Evolutionary conservation across 306 rosid genomes (phyloP).

Genomic region (Argentina anserina): DNA sequence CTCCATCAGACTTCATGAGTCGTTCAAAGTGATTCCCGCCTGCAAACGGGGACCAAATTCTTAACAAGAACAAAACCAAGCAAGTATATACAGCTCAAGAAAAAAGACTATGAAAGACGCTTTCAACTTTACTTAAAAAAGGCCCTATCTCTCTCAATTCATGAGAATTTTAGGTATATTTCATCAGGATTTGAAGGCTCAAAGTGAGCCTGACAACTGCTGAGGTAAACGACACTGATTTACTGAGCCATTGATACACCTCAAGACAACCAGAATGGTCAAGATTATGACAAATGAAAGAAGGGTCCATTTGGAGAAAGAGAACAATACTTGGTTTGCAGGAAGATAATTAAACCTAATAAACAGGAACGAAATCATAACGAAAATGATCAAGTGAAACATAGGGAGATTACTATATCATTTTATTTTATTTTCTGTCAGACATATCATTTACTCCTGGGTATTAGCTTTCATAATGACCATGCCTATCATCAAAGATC

Average conservation of each 20-base stretch:
- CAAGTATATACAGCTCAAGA: slow-evolving; percentile 29
- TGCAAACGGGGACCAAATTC: slow-evolving; percentile 72
- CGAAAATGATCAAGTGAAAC: background rate
- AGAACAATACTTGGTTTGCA: background rate
- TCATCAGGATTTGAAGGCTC: slow-evolving; percentile 29
- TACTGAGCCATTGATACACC: background rate
- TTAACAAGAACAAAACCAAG: slow-evolving; percentile 40
- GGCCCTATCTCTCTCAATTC: slow-evolving; percentile 25
- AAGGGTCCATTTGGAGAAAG: background rate
- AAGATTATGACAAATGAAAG: background rate
- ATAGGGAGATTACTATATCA: background rate
- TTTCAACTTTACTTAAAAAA: slow-evolving; percentile 28
- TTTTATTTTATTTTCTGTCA: background rate
- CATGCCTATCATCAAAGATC: background rate
- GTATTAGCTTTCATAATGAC: background rate
- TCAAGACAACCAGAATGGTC: slow-evolving; percentile 20
- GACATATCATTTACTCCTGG: background rate
- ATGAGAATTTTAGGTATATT: slow-evolving; percentile 29
- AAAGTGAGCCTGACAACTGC: slow-evolving; percentile 9
- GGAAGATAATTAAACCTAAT: background rate
- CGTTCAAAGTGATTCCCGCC: slow-evolving; percentile 61
- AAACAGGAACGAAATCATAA: background rate
- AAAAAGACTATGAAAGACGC: slow-evolving; percentile 33
- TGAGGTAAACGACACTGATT: background rate
- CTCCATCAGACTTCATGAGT: slow-evolving; percentile 57